These are phyloP conservation scores for Suillus tomentosus DNA, from an alignment of 768 basidiomycete species.

Conservation along the genomic window DNA sequence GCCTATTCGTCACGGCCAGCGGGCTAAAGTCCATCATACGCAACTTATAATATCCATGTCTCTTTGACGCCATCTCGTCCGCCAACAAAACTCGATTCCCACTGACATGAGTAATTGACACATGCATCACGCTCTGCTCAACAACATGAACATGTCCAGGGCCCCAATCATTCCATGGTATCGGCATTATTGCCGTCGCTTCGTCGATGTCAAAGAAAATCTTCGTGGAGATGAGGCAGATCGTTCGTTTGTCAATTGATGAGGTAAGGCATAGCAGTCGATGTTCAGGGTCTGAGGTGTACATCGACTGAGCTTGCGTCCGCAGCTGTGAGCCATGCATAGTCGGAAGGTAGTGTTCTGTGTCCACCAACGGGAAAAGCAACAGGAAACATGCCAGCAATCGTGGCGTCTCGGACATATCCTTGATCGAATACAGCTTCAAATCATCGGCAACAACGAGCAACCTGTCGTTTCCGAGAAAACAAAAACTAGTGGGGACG, in stretches of 20 bases:
- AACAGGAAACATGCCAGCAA: neutral
- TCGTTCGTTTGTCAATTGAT: neutral
- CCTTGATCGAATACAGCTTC: neutral
- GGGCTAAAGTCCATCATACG: neutral
- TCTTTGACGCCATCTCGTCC: neutral
- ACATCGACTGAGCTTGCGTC: neutral
- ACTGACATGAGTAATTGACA: neutral
- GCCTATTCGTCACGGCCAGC: neutral
- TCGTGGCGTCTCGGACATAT: neutral
- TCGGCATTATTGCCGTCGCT: neutral
- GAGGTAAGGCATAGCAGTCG: neutral
- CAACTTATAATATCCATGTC: neutral
- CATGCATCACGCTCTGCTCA: too few species aligned
- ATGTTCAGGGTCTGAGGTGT: neutral
- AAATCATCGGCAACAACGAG: neutral
- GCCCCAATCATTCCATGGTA: neutral
- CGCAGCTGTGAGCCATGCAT: neutral
- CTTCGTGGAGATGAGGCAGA: neutral
- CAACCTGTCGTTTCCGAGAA: neutral
- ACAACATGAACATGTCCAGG: neutral
- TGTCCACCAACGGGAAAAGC: neutral
- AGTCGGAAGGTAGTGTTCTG: neutral
- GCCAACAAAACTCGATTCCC: neutral
- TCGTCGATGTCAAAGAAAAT: neutral
- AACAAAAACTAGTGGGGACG: neutral